phyloP scores from a whole-genome alignment of 768 basidiomycete species.

The Lactarius indigo region DNA sequence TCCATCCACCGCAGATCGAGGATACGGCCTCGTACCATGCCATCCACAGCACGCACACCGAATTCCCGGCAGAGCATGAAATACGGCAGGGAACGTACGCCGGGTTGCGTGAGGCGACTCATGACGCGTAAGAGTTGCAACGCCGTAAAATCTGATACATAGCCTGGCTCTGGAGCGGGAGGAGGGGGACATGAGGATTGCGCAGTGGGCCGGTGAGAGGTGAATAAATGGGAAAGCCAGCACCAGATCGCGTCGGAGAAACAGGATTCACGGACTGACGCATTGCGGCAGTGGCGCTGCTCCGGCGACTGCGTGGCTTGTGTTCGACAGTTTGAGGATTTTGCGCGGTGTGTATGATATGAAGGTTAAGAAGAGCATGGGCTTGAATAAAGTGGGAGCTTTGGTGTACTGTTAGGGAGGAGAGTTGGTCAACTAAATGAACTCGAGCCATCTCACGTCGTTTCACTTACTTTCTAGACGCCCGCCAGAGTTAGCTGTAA shows the following conservation, averaged over 20 bases:
- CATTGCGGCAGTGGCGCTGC: conserved; percentile 27
- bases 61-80: conserved; percentile 79
- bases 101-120: conserved; percentile 66
- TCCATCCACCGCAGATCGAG: conserved; percentile 78
- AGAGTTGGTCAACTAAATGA: not conserved
- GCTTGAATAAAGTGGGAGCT: conserved; percentile 85
- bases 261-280: conserved; percentile 27
- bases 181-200: conserved; percentile 27
- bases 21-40: conserved; percentile 76
- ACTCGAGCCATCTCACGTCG: not conserved
- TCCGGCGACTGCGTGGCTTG: conserved; percentile 27
- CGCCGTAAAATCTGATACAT: conserved; percentile 67
- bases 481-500: conserved; percentile 72
- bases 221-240: conserved; percentile 38
- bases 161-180: conserved; percentile 39
- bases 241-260: conserved; percentile 28
- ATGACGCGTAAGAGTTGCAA: conserved; percentile 80
- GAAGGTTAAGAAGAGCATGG: conserved; percentile 76
- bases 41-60: conserved; percentile 81
- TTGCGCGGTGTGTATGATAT: conserved; percentile 82
- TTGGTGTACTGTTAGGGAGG: conserved; percentile 53
- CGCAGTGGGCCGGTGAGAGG: conserved; percentile 32
- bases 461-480: conserved; percentile 56
- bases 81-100: conserved; percentile 65
- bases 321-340: conserved; percentile 35